These are phyloP conservation scores for Eimeria tenella DNA, from an alignment of 169 alveolate genomes.

Conservation along the genomic window DNA sequence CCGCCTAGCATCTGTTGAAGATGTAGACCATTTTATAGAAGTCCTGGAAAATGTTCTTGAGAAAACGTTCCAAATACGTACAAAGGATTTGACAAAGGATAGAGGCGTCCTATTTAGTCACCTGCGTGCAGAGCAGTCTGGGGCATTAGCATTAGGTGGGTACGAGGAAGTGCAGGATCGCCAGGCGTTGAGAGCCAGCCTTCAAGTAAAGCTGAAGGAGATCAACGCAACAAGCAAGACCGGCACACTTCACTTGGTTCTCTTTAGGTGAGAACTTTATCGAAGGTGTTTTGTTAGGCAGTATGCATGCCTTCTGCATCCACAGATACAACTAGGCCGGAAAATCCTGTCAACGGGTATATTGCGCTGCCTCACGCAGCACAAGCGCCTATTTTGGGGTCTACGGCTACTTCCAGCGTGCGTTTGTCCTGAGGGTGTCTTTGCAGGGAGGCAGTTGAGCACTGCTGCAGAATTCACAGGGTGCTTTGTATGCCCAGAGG, in stretches of 20 bases:
- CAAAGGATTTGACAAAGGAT: conserved; percentile 83
- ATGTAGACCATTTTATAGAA: conserved; percentile 88
- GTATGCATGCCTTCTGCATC: background rate
- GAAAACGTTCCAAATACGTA: conserved; percentile 81
- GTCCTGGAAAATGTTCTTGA: conserved; percentile 87
- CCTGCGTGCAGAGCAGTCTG: conserved; percentile 52
- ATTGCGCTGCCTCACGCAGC: background rate
- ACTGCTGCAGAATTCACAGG: conserved; percentile 95
- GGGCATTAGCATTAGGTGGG: conserved; percentile 45
- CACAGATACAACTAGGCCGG: too few relatives aligned
- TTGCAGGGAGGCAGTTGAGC: conserved; percentile 92
- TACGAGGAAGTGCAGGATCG: conserved; percentile 90
- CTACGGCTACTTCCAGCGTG: background rate
- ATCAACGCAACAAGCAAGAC: conserved; percentile 90
- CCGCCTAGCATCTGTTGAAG: conserved; percentile 90
- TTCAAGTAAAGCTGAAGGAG: conserved; percentile 88
- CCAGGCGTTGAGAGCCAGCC: conserved; percentile 84
- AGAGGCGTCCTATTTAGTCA: conserved; percentile 85
- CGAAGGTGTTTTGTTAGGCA: background rate
- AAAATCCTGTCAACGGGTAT: too few relatives aligned
- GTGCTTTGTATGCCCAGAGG: conserved; percentile 96
- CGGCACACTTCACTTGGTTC: conserved; percentile 93
- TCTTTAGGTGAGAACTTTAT: conserved; percentile 90
- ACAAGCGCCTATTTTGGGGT: background rate
- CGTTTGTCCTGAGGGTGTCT: background rate